Evolutionary conservation across 2,329 filamentous ascomycete species (phyloP), one percentile per base, ranked within the genome.

Genomic region (Sporothrix dimorphospora): DNA sequence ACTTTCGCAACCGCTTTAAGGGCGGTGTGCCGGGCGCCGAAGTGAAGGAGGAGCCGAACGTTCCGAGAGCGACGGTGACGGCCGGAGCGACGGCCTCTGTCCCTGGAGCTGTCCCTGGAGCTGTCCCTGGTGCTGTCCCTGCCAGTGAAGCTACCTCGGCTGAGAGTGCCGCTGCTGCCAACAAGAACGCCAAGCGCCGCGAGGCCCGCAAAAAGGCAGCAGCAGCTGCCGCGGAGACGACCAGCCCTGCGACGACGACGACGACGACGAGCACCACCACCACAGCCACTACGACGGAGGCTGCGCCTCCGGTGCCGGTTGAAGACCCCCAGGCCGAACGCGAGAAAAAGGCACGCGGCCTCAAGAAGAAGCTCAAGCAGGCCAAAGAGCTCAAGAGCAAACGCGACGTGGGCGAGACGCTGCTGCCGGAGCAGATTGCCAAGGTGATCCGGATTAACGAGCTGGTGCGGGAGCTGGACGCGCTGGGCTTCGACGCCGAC

Each of bases 371-470:
- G 82, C 84, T 99, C 73, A 92, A 95, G 78, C 96, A 99, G 81
- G 95, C 96, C 4, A 92, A 90, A 76, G 96, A 98, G 1, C 85
- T 99, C 70, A 92, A 94, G 79, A 91, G 90, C 78, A 98, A 97
- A 86, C 97, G 97, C 81, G 93, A 97, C 30, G 90, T 90, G 71
- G 96, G 96, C 24, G 92, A 93, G 79, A 86, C 89, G 4, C 83
- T 99, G 73, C 85, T 98, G 34, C 95, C 94, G 0, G 96, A 99
- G 83, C 96, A 99, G 83, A 91, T 98, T 75, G 94, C 95, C 77
- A 99, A 99, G 84, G 93, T 99, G 71, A 97, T 97, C 80, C 97
- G 96, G 82, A 97, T 99, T 80, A 94, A 93, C 75, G 96, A 99
- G 83, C 87, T 99, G 68, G 90, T 98, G 72, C 89, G 94, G 14